Conservation (phyloP, 345 rosid species). For the Murraya paniculata region DNA sequence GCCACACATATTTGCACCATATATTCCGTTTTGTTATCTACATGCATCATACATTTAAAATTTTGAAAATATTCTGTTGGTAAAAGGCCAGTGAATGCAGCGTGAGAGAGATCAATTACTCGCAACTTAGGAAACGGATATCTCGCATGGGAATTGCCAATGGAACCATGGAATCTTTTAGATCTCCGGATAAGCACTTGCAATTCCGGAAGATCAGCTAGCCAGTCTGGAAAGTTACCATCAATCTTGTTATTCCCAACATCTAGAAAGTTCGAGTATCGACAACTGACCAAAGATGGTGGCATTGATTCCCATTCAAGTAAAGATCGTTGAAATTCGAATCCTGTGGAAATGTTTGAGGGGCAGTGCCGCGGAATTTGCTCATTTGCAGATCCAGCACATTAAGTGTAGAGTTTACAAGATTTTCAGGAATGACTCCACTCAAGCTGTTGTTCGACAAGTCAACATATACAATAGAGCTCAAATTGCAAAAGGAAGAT, state of each 20-base stretch:
- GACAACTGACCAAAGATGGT: neutral
- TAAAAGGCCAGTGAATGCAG: neutral
- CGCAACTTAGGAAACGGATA: neutral
- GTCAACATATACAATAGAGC: neutral
- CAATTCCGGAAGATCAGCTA: neutral
- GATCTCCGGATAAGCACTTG: neutral
- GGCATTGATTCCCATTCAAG: conserved; percentile 1
- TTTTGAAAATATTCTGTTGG: neutral
- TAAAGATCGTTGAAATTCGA: neutral
- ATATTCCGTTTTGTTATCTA: too few species aligned
- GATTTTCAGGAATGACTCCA: neutral
- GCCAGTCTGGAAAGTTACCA: neutral
- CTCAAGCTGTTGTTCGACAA: conserved; percentile 7
- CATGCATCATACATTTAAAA: neutral
- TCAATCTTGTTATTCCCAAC: neutral
- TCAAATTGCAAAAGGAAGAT: neutral
- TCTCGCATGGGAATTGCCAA: neutral
- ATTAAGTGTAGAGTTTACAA: neutral
- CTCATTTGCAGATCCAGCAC: neutral
- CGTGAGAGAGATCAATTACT: neutral
- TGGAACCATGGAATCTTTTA: conserved; percentile 8
- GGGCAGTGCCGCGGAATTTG: conserved; percentile 1
- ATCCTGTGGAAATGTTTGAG: neutral
- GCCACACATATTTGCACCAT: neutral
- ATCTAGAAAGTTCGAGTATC: neutral